Percentiles rank a stretch among this genome's conserved stretches.
Conservation (phyloP, 164 flowering plant species). For the Sedum album region DNA sequence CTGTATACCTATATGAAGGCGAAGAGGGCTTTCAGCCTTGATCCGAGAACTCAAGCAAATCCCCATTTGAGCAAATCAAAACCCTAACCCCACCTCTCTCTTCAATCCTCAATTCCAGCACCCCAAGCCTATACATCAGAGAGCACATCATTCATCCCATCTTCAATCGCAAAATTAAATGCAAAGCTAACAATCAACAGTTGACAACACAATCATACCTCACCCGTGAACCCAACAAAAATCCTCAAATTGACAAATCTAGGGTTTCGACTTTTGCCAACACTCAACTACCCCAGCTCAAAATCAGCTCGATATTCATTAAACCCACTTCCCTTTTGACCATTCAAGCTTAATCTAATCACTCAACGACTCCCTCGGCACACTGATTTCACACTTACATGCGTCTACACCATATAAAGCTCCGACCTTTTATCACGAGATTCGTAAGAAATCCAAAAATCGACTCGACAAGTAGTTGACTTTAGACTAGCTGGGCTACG, state of each 20-base stretch:
- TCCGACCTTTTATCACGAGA: constrained; percentile 1
- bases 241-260: neutral
- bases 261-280: neutral
- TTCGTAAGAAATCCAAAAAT: neutral
- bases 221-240: neutral
- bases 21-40: neutral
- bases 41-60: neutral
- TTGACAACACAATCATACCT: neutral
- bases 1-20: neutral
- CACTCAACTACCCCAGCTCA: neutral
- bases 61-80: neutral
- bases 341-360: neutral
- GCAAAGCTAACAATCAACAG: neutral
- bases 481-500: neutral
- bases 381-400: neutral
- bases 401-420: neutral
- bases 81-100: neutral
- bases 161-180: neutral
- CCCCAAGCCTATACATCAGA: neutral
- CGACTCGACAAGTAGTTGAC: constrained; percentile 4
- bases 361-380: neutral
- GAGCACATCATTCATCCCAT: neutral
- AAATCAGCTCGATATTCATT: neutral
- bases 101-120: too few species aligned
- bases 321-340: neutral